phyloP scores from a whole-genome alignment of 2,329 filamentous ascomycete species.

The Dothideomycetes sp. region DNA sequence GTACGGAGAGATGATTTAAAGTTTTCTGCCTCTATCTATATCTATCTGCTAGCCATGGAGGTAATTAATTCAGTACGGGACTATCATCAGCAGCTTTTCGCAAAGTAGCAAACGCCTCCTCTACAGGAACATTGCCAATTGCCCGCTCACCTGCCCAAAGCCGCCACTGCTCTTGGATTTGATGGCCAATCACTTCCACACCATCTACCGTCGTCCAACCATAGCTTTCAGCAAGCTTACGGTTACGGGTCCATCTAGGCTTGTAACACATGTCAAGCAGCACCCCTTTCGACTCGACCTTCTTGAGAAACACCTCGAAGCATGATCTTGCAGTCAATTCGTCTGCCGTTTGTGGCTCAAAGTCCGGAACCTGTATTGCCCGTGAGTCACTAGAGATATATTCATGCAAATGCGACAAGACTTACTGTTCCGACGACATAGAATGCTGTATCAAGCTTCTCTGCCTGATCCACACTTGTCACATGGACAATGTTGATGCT shows the following conservation, averaged over 20 bases:
- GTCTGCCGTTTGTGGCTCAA: constrained; percentile 19
- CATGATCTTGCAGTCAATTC: constrained; percentile 19
- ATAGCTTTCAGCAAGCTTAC: constrained; percentile 21
- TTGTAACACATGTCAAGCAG: constrained; percentile 35
- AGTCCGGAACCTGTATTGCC: constrained; percentile 17
- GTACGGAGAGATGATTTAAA: too few relatives aligned
- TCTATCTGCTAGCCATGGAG: too few relatives aligned
- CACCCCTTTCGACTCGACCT: constrained; percentile 17
- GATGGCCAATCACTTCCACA: constrained; percentile 29
- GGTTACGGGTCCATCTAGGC: constrained; percentile 25
- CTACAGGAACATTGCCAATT: background rate
- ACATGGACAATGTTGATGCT: constrained; percentile 19
- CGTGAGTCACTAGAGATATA: background rate
- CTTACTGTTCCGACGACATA: constrained; percentile 30
- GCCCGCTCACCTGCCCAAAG: constrained; percentile 18
- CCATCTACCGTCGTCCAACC: constrained; percentile 30
- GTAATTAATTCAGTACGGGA: constrained; percentile 3
- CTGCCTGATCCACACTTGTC: constrained; percentile 16
- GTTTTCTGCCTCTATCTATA: too few relatives aligned
- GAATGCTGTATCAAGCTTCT: constrained; percentile 15
- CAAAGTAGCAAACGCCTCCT: background rate
- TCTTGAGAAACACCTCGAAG: constrained; percentile 19
- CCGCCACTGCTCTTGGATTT: constrained; percentile 29
- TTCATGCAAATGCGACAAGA: background rate
- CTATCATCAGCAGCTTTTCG: constrained; percentile 1